Percentiles rank a stretch among this genome's conserved stretches.
Conservation (phyloP, 2,329 filamentous ascomycete species). For the Chaetomium olivaceum region DNA sequence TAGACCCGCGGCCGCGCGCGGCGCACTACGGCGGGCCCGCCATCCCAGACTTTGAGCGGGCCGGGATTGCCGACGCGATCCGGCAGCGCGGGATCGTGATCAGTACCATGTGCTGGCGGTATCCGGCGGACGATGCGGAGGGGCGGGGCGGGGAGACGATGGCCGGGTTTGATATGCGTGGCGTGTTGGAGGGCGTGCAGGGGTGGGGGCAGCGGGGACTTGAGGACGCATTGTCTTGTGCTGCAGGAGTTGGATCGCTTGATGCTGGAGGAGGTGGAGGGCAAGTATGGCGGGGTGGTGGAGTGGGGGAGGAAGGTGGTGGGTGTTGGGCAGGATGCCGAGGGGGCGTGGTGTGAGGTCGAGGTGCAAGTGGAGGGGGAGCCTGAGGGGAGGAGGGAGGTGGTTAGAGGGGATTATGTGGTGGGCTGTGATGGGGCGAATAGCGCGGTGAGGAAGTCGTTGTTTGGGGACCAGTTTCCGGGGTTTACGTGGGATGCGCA, state of each 20-base stretch:
- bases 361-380: conserved; percentile 35
- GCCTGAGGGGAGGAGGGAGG: conserved; percentile 33
- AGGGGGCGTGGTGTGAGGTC: conserved; percentile 47
- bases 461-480: conserved; percentile 59
- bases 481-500: conserved; percentile 61
- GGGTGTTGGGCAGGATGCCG: conserved; percentile 48
- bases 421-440: conserved; percentile 58
- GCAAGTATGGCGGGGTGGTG: conserved; percentile 40
- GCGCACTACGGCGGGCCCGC: conserved; percentile 62
- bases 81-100: conserved; percentile 42
- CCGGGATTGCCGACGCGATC: conserved; percentile 55
- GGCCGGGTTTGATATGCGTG: conserved; percentile 40
- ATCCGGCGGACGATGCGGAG: neutral
- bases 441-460: conserved; percentile 48
- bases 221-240: conserved; percentile 44
- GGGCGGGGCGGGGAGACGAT: conserved; percentile 37
- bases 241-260: conserved; percentile 47
- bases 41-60: conserved; percentile 58
- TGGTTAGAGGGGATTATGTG: conserved; percentile 53
- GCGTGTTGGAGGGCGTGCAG: conserved; percentile 40
- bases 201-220: conserved; percentile 39
- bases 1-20: conserved; percentile 62
- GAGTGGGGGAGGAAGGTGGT: conserved; percentile 51
- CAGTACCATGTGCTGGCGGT: conserved; percentile 45
- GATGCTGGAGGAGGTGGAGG: conserved; percentile 43